Base-by-base conservation (phyloP, 2,329 filamentous ascomycete species). In the Trichoderma endophyticum region DNA sequence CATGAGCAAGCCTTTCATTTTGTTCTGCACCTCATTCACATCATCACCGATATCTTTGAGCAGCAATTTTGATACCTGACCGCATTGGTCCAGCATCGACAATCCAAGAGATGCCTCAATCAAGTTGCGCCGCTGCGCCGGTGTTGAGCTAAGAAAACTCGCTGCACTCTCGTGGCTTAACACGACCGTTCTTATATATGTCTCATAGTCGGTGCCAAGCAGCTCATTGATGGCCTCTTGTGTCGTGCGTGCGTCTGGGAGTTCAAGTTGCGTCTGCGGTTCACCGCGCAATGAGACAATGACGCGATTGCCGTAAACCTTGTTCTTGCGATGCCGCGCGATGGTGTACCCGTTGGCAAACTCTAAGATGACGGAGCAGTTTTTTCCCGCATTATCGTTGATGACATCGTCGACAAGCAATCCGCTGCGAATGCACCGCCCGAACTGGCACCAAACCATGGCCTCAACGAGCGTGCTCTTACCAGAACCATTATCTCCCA, bases 321-420 rank as follows among this genome's bases (percentile, higher is more conserved):
- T 75, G 36, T 77, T 73, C 54, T 77, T 75, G 1, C 75, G 72
- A 71, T 76, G 64, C 1, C 72, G 71, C 4, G 69, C 21, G 6
- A 77, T 77, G 0, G 75, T 3, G 34, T 75, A 75, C 8, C 75
- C 75, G 6, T 77, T 77, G 12, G 72, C 65, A 12, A 77, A 77
- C 5, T 75, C 74, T 0, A 77, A 36, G 3, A n/a, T 61, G 1
- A 77, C 75, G 1, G 70, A 75, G 72, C 73, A 77, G 28, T 77
- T 36, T n/a, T 73, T 75, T 5, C 75, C 71, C 1, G 68, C 34
- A 6, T 12, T 26, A 3, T 77, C 76, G 12, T 77, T 77, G 65
- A 75, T 48, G 18, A 77, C 73, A 8, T 74, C 75, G 4, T 75
- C 68, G 24, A 14, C 72, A 3, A 30, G 34, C 8, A 77, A 3